A percentile compares a stretch with the other conserved stretches of the same genome.
Evolutionary conservation across 2,329 filamentous ascomycete genomes (phyloP).

Genomic region (Didymellaceae sp.): DNA sequence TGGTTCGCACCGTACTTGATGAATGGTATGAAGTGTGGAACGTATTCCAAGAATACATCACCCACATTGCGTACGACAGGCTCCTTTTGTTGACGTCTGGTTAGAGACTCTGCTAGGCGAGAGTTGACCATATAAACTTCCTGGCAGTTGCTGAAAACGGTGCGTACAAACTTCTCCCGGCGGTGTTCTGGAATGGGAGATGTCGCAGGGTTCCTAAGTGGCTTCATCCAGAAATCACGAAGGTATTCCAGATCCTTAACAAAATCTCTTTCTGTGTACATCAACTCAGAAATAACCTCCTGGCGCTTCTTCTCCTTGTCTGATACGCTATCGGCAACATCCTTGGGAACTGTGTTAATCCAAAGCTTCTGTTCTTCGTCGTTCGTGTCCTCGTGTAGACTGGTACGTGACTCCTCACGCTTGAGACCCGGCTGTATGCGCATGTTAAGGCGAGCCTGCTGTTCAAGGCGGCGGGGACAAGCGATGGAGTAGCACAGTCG

Average conservation of each 20-base stretch:
- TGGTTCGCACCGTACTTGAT: constrained; percentile 96
- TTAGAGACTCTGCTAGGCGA: constrained; percentile 84
- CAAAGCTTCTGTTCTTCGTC: constrained; percentile 97
- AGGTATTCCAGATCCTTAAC: constrained; percentile 98
- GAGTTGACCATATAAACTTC: constrained; percentile 94
- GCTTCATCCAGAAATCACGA: constrained; percentile 97
- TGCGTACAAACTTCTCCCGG: constrained; percentile 88
- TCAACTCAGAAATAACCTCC: constrained; percentile 96
- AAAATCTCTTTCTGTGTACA: constrained; percentile 98
- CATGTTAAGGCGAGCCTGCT: constrained; percentile 91
- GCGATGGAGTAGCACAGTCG: constrained; percentile 98
- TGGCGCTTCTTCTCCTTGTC: constrained; percentile 97
- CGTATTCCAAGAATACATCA: constrained; percentile 92
- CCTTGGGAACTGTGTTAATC: constrained; percentile 98
- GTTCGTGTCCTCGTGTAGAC: constrained; percentile 84
- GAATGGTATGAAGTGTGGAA: constrained; percentile 92
- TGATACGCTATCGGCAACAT: constrained; percentile 85
- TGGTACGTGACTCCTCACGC: constrained; percentile 71
- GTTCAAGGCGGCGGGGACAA: constrained; percentile 89
- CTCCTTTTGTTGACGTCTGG: constrained; percentile 85
- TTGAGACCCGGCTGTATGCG: constrained; percentile 90
- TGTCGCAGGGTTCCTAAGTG: constrained; percentile 70
- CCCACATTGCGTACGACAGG: constrained; percentile 89
- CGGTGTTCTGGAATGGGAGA: constrained; percentile 90
- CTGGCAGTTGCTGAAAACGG: constrained; percentile 94